phyloP scores from a whole-genome alignment of 1,284 basidiomycete species.

The Ustilago xerochloae region DNA sequence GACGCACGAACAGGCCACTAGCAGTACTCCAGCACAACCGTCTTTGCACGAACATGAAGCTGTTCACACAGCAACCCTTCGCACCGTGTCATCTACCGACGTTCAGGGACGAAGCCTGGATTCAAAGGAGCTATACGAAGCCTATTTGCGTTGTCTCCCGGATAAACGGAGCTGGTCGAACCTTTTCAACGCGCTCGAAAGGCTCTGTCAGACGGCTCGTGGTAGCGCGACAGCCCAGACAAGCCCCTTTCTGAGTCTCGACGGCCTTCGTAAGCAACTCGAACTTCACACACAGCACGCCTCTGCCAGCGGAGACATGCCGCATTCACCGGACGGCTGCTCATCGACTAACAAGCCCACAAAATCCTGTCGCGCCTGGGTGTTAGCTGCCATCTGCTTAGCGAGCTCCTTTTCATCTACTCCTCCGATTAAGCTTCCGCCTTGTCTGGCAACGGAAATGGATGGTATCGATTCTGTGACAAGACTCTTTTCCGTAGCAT shows the following conservation, averaged over 20 bases:
- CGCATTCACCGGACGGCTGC: not conserved
- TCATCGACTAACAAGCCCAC: not conserved
- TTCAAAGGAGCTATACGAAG: not conserved
- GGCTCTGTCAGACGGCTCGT: not conserved
- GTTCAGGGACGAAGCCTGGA: not conserved
- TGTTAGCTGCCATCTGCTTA: not conserved
- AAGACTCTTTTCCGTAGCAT: slow-evolving; percentile 1
- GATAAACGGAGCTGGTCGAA: not conserved
- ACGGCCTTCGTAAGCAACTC: not conserved
- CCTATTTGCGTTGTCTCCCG: slow-evolving; percentile 1
- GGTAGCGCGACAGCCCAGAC: not conserved
- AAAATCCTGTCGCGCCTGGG: not conserved
- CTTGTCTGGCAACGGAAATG: not conserved
- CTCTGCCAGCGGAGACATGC: too few species aligned
- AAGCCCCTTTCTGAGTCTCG: slow-evolving; percentile 1
- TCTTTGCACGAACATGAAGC: not conserved
- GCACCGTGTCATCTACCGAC: not conserved
- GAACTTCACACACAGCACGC: not conserved
- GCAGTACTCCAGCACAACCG: not conserved
- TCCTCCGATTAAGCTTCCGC: slow-evolving; percentile 7
- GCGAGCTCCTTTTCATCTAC: not conserved
- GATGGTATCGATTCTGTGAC: not conserved
- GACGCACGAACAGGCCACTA: too few species aligned
- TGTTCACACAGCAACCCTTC: not conserved
- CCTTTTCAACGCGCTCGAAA: not conserved